Evolutionary conservation across 345 rosid genomes (phyloP), one percentile per base, ranked within the genome.

Genomic region (Populus nigra): DNA sequence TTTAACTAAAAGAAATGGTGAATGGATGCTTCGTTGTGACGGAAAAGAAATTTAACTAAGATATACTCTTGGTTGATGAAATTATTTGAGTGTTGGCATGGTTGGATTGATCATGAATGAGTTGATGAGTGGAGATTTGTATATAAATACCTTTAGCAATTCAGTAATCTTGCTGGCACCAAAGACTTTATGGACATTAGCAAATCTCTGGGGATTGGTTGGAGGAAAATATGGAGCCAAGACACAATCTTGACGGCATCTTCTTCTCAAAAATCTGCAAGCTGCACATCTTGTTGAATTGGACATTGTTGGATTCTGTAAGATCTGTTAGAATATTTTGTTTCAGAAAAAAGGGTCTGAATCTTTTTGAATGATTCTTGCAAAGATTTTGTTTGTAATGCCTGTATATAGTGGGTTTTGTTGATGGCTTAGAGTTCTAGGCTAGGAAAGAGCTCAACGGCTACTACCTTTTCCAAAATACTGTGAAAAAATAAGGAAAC

Each of bases 161-260:
- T 78, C 80, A 20, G 84, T 76, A 49, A 85, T 62, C 7, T 80
- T 85, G 80, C 84, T 71, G 80, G 88, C 84, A 11, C 84, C 85
- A 31, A 79, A 82, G 41, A 77, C 50, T 29, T 50, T 61, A 18
- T 77, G 85, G 68, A 79, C 82, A n/a, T 16, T 27, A 23, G 80
- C 74, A 59, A 80, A 83, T 75, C 84, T 78, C 5, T 68, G 74
- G 33, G 80, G 85, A 75, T 67, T 9, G 22, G 25, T 9, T 35
- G 88, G 47, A 39, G 85, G 85, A 65, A 80, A 83, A 66, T 77
- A 68, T 4, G 84, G 88, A n/a, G 82, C 76, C 65, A 85, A 25
- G 2, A 85, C 55, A 72, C 88, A 80, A 68, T 80, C 84, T 65
- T 39, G 38, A 25, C 74, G 38, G 27, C 88, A 83, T 83, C 36